Evolutionary conservation across 176 grass and related monocot species (phyloP).

Genomic region (Eragrostis nindensis): DNA sequence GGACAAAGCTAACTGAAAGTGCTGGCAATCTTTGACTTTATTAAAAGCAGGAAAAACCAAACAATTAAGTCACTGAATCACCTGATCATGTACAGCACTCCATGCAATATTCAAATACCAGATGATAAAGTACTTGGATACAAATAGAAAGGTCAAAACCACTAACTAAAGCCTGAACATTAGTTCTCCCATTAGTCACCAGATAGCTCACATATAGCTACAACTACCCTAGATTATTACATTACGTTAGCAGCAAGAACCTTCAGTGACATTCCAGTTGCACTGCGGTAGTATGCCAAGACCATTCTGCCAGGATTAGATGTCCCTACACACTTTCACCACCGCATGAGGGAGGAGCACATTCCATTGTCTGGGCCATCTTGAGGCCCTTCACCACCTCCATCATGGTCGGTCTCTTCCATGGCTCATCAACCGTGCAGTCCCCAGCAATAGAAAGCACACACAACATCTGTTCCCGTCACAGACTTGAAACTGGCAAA

Average conservation of each 20-base stretch:
- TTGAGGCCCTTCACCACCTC: constrained; percentile 86
- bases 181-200: constrained; percentile 11
- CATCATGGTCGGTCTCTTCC: constrained; percentile 86
- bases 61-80: background rate
- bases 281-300: background rate
- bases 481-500: constrained; percentile 50
- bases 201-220: constrained; percentile 25
- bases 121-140: constrained; percentile 2
- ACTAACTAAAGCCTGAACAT: constrained; percentile 39
- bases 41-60: background rate
- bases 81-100: constrained; percentile 1
- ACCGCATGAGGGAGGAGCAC: constrained; percentile 36
- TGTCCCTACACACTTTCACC: constrained; percentile 36
- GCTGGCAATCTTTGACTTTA: background rate
- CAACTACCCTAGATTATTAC: constrained; percentile 37
- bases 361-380: constrained; percentile 60
- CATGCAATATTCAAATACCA: constrained; percentile 3
- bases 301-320: background rate
- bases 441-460: constrained; percentile 64
- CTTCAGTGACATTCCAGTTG: background rate
- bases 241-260: constrained; percentile 29
- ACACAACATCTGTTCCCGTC: constrained; percentile 66
- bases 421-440: constrained; percentile 80
- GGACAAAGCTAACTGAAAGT: background rate
- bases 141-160: constrained; percentile 7